phyloP scores from a whole-genome alignment of 257 asterid species.

The Salvia rosmarinus region DNA sequence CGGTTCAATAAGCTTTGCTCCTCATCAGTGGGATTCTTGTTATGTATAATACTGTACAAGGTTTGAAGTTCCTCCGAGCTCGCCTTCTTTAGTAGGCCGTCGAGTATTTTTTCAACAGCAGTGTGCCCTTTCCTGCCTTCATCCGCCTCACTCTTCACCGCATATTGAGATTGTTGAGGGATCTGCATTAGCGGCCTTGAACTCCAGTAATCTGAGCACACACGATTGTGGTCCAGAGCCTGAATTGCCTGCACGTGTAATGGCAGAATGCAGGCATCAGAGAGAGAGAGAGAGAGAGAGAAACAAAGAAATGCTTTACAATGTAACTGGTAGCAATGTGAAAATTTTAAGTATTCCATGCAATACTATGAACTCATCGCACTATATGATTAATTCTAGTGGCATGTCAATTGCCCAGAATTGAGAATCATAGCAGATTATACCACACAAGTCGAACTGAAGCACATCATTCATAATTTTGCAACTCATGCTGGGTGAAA shows the following conservation, averaged over 20 bases:
- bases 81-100: conserved; percentile 72
- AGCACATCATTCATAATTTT: neutral
- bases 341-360: too few relatives aligned
- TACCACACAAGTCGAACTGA: neutral
- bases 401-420: neutral
- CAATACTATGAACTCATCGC: too few relatives aligned
- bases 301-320: too few relatives aligned
- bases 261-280: conserved; percentile 14
- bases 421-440: neutral
- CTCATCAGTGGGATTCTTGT: conserved; percentile 44
- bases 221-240: conserved; percentile 69
- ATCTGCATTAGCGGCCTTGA: conserved; percentile 85
- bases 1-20: conserved; percentile 53
- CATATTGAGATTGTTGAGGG: conserved; percentile 49
- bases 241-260: conserved; percentile 65
- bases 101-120: conserved; percentile 49
- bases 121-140: conserved; percentile 35
- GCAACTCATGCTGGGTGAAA: too few relatives aligned
- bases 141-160: conserved; percentile 51
- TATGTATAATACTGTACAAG: conserved; percentile 52
- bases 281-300: conserved; percentile 24
- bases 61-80: conserved; percentile 67
- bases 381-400: too few relatives aligned
- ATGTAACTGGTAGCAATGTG: too few relatives aligned
- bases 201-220: conserved; percentile 77